A percentile compares a stretch with the other conserved stretches of the same genome.
Conservation (phyloP, 2,329 filamentous ascomycete genomes). For the Aspergillus sp. region DNA sequence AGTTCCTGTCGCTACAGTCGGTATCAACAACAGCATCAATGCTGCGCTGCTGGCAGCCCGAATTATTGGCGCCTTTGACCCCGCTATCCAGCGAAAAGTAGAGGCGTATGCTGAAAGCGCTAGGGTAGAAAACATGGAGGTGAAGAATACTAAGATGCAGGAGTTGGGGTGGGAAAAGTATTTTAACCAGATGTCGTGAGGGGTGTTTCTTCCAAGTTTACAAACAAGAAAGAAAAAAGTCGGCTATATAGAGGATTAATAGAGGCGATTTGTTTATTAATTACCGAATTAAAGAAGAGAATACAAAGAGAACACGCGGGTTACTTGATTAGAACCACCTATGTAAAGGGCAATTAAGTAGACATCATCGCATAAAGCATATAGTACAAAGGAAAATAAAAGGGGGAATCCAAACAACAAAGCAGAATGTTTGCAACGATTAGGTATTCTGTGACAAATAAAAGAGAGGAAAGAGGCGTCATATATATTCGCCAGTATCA, state of each 20-base stretch:
- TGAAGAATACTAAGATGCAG: conserved; percentile 44
- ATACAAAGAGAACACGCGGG: background rate
- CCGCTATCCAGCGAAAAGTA: conserved; percentile 41
- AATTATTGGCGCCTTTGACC: conserved; percentile 59
- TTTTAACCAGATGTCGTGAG: conserved; percentile 42
- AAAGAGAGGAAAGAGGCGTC: background rate
- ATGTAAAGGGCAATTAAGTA: background rate
- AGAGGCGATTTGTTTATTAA: background rate
- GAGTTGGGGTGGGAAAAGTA: conserved; percentile 47
- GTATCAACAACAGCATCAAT: conserved; percentile 78
- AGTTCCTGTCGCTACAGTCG: conserved; percentile 72
- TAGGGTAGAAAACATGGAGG: conserved; percentile 42
- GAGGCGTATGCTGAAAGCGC: conserved; percentile 45
- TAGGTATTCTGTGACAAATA: conserved; percentile 4
- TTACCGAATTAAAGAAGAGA: background rate
- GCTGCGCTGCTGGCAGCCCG: conserved; percentile 70
- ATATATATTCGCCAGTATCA: background rate
- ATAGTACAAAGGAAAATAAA: conserved; percentile 5
- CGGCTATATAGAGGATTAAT: background rate
- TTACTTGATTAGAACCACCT: conserved; percentile 5
- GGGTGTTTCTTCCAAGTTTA: background rate
- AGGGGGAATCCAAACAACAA: background rate
- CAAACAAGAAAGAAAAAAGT: conserved; percentile 1
- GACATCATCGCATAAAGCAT: background rate
- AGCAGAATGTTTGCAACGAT: background rate